Conservation (phyloP, 2,329 filamentous ascomycete species). For the Metarhizium sp. region DNA sequence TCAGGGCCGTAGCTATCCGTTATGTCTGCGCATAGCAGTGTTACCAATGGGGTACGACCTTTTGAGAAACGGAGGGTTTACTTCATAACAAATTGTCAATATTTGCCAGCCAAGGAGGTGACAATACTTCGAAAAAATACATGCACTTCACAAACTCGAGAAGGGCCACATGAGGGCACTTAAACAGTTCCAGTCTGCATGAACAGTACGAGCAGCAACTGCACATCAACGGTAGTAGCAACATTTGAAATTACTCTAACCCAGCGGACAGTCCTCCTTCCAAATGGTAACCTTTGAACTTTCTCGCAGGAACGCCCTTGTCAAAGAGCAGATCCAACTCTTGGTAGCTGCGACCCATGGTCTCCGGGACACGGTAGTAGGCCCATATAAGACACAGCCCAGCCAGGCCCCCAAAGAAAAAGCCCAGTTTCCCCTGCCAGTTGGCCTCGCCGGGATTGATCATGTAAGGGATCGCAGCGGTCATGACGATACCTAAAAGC, state of each 20-base stretch:
- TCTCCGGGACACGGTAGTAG: constrained; percentile 41
- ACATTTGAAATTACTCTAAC: background rate
- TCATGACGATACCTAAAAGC: constrained; percentile 30
- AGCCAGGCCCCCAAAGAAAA: constrained; percentile 28
- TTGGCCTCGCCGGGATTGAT: constrained; percentile 23
- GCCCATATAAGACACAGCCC: constrained; percentile 22
- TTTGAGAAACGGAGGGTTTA: too few species aligned
- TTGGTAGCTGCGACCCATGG: constrained; percentile 34
- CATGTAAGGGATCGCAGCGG: constrained; percentile 37
- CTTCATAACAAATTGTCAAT: too few species aligned
- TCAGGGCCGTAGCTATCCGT: too few species aligned
- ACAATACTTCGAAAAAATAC: too few species aligned
- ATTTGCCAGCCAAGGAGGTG: too few species aligned
- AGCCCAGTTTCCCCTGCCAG: constrained; percentile 30
- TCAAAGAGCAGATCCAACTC: constrained; percentile 37
- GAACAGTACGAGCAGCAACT: background rate
- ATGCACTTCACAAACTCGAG: too few species aligned
- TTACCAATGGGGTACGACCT: too few species aligned
- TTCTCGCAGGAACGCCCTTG: constrained; percentile 13
- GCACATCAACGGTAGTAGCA: background rate
- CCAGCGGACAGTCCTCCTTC: background rate
- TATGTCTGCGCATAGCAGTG: too few species aligned
- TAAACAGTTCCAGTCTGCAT: background rate
- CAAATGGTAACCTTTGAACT: constrained; percentile 20
- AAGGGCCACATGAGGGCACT: too few species aligned